Conservation (phyloP, 352 stramenopile species). For the Pythium chondricola region DNA sequence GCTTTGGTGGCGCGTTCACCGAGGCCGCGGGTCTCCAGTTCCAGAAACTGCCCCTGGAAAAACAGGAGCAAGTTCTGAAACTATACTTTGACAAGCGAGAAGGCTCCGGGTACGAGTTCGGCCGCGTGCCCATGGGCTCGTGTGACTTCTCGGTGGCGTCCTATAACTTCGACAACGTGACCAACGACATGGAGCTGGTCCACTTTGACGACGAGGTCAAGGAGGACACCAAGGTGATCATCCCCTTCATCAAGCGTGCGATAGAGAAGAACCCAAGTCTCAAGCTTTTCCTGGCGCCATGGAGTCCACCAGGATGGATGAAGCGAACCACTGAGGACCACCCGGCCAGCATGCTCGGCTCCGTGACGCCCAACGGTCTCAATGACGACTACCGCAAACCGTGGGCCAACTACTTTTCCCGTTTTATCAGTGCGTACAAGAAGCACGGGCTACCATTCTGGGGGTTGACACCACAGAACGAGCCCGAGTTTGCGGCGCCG, state of each 20-base stretch:
- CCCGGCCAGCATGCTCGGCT: conserved; percentile 57
- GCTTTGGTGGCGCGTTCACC: conserved; percentile 92
- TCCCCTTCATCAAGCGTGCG: conserved; percentile 81
- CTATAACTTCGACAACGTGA: conserved; percentile 86
- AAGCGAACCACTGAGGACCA: conserved; percentile 45
- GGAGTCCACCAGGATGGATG: conserved; percentile 89
- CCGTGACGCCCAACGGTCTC: conserved; percentile 41
- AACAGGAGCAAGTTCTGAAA: conserved; percentile 81
- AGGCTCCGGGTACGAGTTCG: conserved; percentile 84
- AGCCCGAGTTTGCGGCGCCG: conserved; percentile 67
- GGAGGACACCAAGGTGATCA: conserved; percentile 75
- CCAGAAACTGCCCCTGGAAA: conserved; percentile 55
- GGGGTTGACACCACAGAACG: conserved; percentile 89
- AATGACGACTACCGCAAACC: conserved; percentile 42
- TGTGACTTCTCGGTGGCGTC: conserved; percentile 83
- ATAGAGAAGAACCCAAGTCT: conserved; percentile 55
- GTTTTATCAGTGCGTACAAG: conserved; percentile 90
- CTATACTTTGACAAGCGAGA: conserved; percentile 83
- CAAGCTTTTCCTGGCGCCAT: conserved; percentile 84
- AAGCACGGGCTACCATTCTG: conserved; percentile 77
- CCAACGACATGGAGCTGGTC: conserved; percentile 53
- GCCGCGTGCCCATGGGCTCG: conserved; percentile 88
- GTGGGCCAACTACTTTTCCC: conserved; percentile 90
- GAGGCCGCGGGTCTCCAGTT: conserved; percentile 89
- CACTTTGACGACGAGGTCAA: conserved; percentile 76